These are phyloP conservation scores for Suillus americanus DNA, from an alignment of 768 basidiomycete species.

Conservation along the genomic window DNA sequence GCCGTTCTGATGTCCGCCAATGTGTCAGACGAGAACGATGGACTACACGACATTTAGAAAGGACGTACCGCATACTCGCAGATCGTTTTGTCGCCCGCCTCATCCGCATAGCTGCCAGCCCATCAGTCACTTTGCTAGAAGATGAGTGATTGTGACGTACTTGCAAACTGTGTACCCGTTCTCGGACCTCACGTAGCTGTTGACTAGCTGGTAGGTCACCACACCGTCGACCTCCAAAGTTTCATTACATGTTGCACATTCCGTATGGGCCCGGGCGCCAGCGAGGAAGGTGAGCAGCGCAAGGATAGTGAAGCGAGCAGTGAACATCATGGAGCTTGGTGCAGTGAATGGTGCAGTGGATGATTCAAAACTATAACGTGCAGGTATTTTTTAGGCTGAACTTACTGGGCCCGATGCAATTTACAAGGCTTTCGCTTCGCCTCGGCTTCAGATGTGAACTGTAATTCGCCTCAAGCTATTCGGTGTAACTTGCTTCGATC, in stretches of 20 bases:
- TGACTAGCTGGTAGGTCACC: background rate
- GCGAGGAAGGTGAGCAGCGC: background rate
- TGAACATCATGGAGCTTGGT: background rate
- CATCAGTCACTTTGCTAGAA: background rate
- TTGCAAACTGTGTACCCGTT: background rate
- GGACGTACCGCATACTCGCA: background rate
- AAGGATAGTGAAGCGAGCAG: background rate
- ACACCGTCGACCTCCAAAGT: background rate
- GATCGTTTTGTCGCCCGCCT: background rate
- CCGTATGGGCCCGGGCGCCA: background rate
- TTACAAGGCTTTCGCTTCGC: background rate
- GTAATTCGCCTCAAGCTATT: no score
- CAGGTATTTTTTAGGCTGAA: background rate
- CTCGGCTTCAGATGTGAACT: background rate
- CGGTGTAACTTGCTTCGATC: no score
- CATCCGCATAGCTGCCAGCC: background rate
- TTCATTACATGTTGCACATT: background rate
- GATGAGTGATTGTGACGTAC: background rate
- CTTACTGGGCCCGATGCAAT: background rate
- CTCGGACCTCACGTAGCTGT: background rate
- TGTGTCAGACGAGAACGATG: background rate
- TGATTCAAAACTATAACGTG: background rate
- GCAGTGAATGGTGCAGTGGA: background rate
- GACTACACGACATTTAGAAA: background rate
- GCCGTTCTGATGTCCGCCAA: background rate